Conservation (phyloP, 2,329 filamentous ascomycete genomes). For the Ophiosphaerella narmari region DNA sequence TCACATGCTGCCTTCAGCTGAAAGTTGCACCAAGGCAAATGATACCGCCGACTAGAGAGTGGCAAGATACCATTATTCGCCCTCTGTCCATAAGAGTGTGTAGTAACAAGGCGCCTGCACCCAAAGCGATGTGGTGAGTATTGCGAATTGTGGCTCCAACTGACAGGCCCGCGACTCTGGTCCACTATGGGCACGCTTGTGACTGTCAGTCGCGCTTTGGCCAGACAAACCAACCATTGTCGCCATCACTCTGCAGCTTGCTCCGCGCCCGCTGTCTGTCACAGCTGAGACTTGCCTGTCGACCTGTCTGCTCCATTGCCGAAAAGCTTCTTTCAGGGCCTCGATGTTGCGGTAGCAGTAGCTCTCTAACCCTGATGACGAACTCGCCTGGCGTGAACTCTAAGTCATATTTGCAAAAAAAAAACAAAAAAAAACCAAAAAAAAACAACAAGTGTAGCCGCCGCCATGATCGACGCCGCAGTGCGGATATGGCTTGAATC, state of each 20-base stretch:
- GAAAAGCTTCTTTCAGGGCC: constrained; percentile 24
- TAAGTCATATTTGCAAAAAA: constrained; percentile 9
- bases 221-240: constrained; percentile 28
- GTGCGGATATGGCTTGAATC: constrained; percentile 40
- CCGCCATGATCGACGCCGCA: constrained; percentile 37
- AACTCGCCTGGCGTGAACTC: constrained; percentile 13
- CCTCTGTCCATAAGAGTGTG: background rate
- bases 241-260: constrained; percentile 18
- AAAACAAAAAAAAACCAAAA: too few species aligned
- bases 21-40: background rate
- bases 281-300: constrained; percentile 19
- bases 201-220: constrained; percentile 39
- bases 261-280: constrained; percentile 18
- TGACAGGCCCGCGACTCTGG: constrained; percentile 38
- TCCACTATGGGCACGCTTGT: constrained; percentile 33
- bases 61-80: background rate
- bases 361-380: constrained; percentile 8
- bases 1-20: constrained; percentile 13
- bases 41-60: background rate
- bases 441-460: constrained; percentile 17
- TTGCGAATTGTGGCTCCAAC: constrained; percentile 39
- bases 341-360: constrained; percentile 16
- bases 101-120: constrained; percentile 12
- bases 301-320: constrained; percentile 8
- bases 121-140: constrained; percentile 15